A percentile compares a stretch with the other conserved stretches of the same genome.
phyloP scores from a whole-genome alignment of 345 rosid species.

The Litchi chinensis region DNA sequence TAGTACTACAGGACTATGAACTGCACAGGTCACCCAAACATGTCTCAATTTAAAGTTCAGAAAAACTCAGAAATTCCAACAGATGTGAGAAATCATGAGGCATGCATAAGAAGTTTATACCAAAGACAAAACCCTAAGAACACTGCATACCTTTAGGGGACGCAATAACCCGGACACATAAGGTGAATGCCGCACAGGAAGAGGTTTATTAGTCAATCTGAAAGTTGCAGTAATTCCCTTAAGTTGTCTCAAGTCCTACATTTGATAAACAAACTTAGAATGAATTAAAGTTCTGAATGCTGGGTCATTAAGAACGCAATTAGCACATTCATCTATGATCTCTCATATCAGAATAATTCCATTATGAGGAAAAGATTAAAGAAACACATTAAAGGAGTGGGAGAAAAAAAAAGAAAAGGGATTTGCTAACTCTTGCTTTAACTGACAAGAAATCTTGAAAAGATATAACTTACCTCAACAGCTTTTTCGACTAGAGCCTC shows the following conservation, averaged over 20 bases:
- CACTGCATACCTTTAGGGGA: constrained; percentile 67
- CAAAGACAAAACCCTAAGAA: constrained; percentile 13
- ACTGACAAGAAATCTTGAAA: background rate
- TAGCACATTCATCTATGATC: background rate
- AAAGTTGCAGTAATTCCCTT: constrained; percentile 88
- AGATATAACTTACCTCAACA: constrained; percentile 68
- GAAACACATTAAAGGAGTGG: background rate
- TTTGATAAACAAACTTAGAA: constrained; percentile 1
- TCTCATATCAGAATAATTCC: constrained; percentile 7
- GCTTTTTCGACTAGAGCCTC: constrained; percentile 80
- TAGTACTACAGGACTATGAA: background rate
- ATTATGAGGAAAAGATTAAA: background rate
- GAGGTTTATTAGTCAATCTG: constrained; percentile 94
- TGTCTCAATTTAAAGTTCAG: background rate
- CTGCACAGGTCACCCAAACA: background rate
- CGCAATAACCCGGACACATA: constrained; percentile 78
- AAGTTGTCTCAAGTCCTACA: constrained; percentile 81
- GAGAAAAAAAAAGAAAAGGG: background rate
- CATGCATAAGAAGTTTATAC: background rate
- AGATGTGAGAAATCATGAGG: background rate
- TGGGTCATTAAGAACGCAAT: background rate
- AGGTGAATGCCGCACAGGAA: constrained; percentile 88
- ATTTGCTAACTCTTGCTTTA: constrained; percentile 1
- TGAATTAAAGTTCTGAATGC: background rate
- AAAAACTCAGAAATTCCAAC: background rate